phyloP scores from a whole-genome alignment of 2,329 filamentous ascomycete genomes.

The Fusarium sterilihyphosum region DNA sequence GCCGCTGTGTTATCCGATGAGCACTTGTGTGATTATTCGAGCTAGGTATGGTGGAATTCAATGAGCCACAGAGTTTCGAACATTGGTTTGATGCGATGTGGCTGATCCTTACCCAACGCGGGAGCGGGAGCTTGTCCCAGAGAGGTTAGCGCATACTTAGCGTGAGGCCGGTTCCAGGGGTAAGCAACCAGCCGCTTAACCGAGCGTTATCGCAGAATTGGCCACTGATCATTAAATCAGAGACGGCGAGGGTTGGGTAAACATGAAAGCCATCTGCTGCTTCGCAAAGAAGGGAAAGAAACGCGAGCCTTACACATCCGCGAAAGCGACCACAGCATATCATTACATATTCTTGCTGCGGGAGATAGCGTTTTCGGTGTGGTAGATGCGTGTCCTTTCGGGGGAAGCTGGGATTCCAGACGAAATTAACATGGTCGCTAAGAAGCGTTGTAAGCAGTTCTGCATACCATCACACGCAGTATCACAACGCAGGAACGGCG shows the following conservation, averaged over 20 bases:
- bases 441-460: neutral
- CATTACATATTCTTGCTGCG: neutral
- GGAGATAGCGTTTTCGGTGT: constrained; percentile 4
- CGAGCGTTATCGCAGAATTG: constrained; percentile 9
- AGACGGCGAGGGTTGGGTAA: neutral
- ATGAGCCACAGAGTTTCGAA: neutral
- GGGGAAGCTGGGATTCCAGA: neutral
- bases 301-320: neutral
- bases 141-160: neutral
- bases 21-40: neutral
- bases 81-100: constrained; percentile 13
- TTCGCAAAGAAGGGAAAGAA: neutral
- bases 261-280: neutral
- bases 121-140: neutral
- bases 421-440: neutral
- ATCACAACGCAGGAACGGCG: constrained; percentile 24
- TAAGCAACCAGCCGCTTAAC: neutral
- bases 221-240: neutral
- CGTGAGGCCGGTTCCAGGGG: constrained; percentile 17
- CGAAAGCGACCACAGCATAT: neutral
- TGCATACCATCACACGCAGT: constrained; percentile 2
- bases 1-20: constrained; percentile 14
- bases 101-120: constrained; percentile 2
- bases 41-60: neutral
- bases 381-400: constrained; percentile 11